Conservation (phyloP, 139 green algal species). For the Micractinium sp. region DNA sequence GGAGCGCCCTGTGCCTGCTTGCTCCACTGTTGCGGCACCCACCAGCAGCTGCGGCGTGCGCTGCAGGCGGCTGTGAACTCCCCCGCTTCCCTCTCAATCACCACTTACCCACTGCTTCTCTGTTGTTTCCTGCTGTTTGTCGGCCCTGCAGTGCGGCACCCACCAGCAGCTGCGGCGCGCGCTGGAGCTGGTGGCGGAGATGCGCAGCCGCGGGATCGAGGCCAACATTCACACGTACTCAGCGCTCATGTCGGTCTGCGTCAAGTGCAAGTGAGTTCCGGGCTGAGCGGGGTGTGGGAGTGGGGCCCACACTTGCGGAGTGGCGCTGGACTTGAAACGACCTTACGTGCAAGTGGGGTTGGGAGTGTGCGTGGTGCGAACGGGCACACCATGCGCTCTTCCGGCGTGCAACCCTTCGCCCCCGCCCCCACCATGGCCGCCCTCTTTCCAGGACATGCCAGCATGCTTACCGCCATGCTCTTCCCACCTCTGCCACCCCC, state of each 20-base stretch:
- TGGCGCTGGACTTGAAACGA: background rate
- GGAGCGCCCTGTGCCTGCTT: too few relatives aligned
- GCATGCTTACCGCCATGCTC: background rate
- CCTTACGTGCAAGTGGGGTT: background rate
- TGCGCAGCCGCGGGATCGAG: slow-evolving; percentile 61
- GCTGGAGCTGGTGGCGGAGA: slow-evolving; percentile 68
- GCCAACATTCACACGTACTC: slow-evolving; percentile 81
- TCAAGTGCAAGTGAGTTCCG: slow-evolving; percentile 49
- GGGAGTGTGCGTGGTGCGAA: background rate
- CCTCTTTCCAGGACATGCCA: too few relatives aligned
- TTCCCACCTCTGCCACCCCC: background rate
- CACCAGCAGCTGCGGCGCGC: slow-evolving; percentile 61
- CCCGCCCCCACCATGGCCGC: background rate
- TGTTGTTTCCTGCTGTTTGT: too few relatives aligned
- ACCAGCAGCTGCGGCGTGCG: slow-evolving; percentile 59
- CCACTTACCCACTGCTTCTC: too few relatives aligned
- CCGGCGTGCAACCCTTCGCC: background rate
- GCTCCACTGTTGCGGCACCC: too few relatives aligned
- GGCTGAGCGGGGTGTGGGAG: too few relatives aligned
- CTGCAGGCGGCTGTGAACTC: slow-evolving; percentile 62
- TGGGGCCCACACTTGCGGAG: too few relatives aligned
- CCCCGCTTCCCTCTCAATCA: too few relatives aligned
- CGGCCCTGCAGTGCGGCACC: slow-evolving; percentile 42
- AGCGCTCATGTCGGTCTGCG: slow-evolving; percentile 71
- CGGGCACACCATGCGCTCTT: background rate